Evolutionary conservation across 2,329 filamentous ascomycete species (phyloP).

Genomic region (Chaetomium olivaceum): DNA sequence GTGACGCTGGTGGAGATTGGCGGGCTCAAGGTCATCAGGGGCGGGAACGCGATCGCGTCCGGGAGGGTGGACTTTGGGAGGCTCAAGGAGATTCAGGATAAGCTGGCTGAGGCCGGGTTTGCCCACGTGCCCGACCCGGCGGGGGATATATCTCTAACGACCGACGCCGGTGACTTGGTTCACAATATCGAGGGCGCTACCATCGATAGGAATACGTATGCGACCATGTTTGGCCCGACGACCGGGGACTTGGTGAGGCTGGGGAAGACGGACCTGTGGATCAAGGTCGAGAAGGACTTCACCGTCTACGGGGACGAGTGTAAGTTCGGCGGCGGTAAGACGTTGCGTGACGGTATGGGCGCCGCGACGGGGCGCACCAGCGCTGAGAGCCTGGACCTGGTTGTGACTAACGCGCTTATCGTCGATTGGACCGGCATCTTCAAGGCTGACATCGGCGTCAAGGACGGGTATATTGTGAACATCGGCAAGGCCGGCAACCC

Average conservation of each 20-base stretch:
- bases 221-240: conserved; percentile 89
- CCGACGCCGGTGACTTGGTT: conserved; percentile 51
- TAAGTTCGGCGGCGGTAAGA: conserved; percentile 93
- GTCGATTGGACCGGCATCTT: conserved; percentile 91
- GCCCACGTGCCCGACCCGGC: conserved; percentile 70
- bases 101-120: conserved; percentile 72
- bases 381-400: conserved; percentile 74
- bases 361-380: conserved; percentile 79
- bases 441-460: conserved; percentile 95
- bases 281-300: conserved; percentile 83
- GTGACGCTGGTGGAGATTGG: conserved; percentile 86
- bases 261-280: conserved; percentile 83
- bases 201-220: conserved; percentile 78
- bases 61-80: conserved; percentile 68
- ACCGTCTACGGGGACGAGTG: conserved; percentile 91
- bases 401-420: conserved; percentile 86
- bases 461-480: conserved; percentile 78
- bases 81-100: conserved; percentile 64
- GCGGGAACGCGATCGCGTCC: conserved; percentile 77
- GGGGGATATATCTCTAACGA: conserved; percentile 50
- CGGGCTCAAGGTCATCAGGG: conserved; percentile 76
- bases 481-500: conserved; percentile 96
- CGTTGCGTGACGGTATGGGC: conserved; percentile 91
- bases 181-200: conserved; percentile 60
- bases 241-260: conserved; percentile 82